phyloP scores from a whole-genome alignment of 2,329 filamentous ascomycete species.

The Sporothrix sp. region DNA sequence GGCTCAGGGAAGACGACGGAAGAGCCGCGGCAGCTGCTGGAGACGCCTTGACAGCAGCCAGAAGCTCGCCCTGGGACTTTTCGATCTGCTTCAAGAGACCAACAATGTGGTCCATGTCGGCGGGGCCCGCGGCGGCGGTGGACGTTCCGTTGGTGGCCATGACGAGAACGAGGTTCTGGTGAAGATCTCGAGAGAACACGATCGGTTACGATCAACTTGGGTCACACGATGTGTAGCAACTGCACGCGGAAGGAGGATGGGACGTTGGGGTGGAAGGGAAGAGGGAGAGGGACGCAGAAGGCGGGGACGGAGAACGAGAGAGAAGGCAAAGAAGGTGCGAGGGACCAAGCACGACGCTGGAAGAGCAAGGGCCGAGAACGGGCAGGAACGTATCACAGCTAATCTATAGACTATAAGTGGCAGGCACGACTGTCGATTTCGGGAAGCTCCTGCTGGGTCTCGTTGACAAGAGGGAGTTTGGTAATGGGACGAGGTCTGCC shows the following conservation, averaged over 20 bases:
- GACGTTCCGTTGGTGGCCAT: conserved; percentile 17
- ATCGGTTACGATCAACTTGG: too few species aligned
- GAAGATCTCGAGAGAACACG: too few species aligned
- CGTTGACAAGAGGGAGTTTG: conserved; percentile 7
- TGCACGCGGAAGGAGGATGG: background rate
- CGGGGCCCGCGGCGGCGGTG: background rate
- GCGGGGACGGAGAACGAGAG: background rate
- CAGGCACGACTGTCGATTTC: background rate
- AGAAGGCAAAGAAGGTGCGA: conserved; percentile 9
- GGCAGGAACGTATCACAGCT: conserved; percentile 7
- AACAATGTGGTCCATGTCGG: conserved; percentile 27
- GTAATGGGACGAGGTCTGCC: background rate
- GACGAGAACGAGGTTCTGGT: background rate
- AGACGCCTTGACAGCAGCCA: conserved; percentile 29
- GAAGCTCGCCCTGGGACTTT: conserved; percentile 32
- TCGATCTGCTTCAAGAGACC: conserved; percentile 29
- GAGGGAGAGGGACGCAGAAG: background rate
- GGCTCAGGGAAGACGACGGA: background rate
- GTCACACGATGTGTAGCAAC: background rate
- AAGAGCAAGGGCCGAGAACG: background rate
- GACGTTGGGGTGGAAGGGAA: background rate
- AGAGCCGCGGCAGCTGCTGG: background rate
- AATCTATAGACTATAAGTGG: conserved; percentile 3
- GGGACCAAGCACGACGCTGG: conserved; percentile 2
- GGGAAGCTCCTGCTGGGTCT: background rate